A percentile compares a stretch with the other conserved stretches of the same genome.
These are phyloP conservation scores for Juglanconis oblonga DNA, from an alignment of 2,329 filamentous ascomycete genomes.

Conservation along the genomic window DNA sequence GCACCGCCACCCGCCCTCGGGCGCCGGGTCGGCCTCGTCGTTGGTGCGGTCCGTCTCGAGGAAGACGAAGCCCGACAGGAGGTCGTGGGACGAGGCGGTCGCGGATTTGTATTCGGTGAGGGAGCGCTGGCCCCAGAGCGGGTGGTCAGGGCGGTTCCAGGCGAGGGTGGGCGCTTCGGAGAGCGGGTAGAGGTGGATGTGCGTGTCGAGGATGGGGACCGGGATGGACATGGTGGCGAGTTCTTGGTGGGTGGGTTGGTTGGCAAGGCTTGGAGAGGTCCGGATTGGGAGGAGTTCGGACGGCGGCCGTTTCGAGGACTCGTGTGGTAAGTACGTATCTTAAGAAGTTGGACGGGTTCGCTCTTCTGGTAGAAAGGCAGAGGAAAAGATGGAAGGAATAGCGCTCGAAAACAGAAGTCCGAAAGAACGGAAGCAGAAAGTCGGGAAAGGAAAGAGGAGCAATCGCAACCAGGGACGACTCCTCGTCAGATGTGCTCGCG, in stretches of 20 bases:
- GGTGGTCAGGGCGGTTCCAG: constrained; percentile 62
- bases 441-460: too few relatives aligned
- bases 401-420: too few relatives aligned
- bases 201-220: constrained; percentile 76
- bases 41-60: constrained; percentile 77
- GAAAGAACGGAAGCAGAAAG: too few relatives aligned
- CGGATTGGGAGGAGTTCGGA: background rate
- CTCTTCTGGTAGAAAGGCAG: too few relatives aligned
- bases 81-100: constrained; percentile 36
- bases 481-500: too few relatives aligned
- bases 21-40: constrained; percentile 38
- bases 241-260: background rate
- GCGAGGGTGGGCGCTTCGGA: constrained; percentile 63
- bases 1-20: constrained; percentile 56
- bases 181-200: constrained; percentile 82
- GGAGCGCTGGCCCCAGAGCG: constrained; percentile 63
- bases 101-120: constrained; percentile 59
- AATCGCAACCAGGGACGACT: too few relatives aligned
- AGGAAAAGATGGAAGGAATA: too few relatives aligned
- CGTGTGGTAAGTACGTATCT: too few relatives aligned
- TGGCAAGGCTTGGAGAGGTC: too few relatives aligned
- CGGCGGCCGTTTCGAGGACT: too few relatives aligned
- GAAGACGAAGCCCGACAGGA: constrained; percentile 71
- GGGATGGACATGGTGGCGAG: constrained; percentile 11
- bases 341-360: too few relatives aligned